Evolutionary conservation across 1,284 basidiomycete genomes (phyloP).

Genomic region (Coniophora puteana): DNA sequence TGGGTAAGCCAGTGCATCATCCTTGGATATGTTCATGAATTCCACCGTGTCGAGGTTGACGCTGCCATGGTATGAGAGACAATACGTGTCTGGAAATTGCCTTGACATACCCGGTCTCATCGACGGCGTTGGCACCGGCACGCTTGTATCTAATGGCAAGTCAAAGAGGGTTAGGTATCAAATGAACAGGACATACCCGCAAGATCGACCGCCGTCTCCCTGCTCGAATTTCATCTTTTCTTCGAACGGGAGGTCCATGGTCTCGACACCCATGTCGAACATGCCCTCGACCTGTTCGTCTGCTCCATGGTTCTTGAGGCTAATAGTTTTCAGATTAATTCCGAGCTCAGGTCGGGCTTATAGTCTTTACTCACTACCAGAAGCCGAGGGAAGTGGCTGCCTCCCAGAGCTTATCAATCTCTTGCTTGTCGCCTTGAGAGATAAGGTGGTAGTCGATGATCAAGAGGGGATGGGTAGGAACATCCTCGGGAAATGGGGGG

Average conservation of each 20-base stretch:
- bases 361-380: conserved; percentile 45
- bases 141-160: conserved; percentile 54
- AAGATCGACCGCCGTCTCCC: conserved; percentile 58
- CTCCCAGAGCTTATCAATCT: conserved; percentile 45
- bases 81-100: background rate
- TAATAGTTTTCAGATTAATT: conserved; percentile 18
- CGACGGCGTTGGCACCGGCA: conserved; percentile 57
- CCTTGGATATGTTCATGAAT: conserved; percentile 65
- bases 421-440: conserved; percentile 30
- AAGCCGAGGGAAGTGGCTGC: conserved; percentile 50
- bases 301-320: conserved; percentile 61
- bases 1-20: conserved; percentile 61
- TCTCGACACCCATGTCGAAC: conserved; percentile 58
- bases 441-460: conserved; percentile 48
- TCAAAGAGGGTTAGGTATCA: background rate
- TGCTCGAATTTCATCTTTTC: conserved; percentile 67
- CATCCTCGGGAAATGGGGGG: conserved; percentile 45
- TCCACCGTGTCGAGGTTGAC: conserved; percentile 49
- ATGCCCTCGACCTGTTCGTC: conserved; percentile 49
- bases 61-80: conserved; percentile 11
- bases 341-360: background rate
- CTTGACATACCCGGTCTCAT: conserved; percentile 46
- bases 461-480: conserved; percentile 46
- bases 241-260: conserved; percentile 53
- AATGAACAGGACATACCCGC: conserved; percentile 40